Percentiles rank a stretch among this genome's conserved stretches.
These are phyloP conservation scores for Paramecium caudatum DNA, from an alignment of 73 alveolate genomes.

Conservation along the genomic window DNA sequence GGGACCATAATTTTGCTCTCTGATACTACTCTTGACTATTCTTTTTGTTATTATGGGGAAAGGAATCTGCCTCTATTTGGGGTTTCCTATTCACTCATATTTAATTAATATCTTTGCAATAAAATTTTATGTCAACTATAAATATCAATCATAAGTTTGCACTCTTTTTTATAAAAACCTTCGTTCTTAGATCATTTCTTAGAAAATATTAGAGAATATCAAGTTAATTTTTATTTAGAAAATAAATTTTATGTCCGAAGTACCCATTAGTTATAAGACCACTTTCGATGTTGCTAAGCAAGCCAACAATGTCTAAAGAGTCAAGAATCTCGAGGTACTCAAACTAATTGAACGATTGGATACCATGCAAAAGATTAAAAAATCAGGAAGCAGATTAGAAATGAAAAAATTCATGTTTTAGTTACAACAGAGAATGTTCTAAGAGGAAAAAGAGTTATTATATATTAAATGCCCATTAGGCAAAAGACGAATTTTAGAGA, in stretches of 20 bases:
- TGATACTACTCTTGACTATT: constrained; percentile 19
- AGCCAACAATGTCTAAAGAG: background rate
- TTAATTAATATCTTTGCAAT: constrained; percentile 50
- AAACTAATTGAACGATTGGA: constrained; percentile 19
- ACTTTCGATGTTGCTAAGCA: constrained; percentile 4
- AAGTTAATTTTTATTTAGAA: constrained; percentile 35
- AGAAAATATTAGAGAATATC: no score
- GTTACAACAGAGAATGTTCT: constrained; percentile 19
- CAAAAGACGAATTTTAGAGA: constrained; percentile 17
- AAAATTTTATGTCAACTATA: no score
- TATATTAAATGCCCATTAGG: constrained; percentile 20
- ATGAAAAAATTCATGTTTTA: constrained; percentile 22
- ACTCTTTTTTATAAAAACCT: no score
- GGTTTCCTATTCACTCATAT: constrained; percentile 43
- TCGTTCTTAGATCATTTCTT: no score
- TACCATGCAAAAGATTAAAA: background rate
- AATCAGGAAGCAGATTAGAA: constrained; percentile 20
- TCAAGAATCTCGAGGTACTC: background rate
- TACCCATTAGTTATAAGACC: background rate
- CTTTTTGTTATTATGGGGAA: background rate
- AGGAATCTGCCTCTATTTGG: constrained; percentile 45
- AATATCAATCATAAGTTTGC: no score
- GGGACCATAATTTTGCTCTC: background rate
- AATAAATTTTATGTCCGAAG: constrained; percentile 34
- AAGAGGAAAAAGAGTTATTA: background rate